Evolutionary conservation across 805 yeast species (phyloP), one percentile per base, ranked within the genome.

Genomic region (Hanseniaspora nectarophila): DNA sequence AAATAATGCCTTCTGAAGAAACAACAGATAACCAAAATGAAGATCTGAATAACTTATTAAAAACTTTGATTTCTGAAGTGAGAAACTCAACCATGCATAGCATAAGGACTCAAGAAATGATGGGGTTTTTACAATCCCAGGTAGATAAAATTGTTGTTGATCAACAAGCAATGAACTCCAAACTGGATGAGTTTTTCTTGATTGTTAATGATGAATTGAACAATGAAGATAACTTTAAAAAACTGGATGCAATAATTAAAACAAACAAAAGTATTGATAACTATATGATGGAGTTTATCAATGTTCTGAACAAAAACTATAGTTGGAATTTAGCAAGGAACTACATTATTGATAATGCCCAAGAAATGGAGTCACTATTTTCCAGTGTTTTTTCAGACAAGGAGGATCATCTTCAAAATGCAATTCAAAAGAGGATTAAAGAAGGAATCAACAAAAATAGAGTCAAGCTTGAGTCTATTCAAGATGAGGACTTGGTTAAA

Each of bases 221-320:
- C 3, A n/a, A 32, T 4, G 18, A 24, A 29, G 18, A 9, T 9
- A 29, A 37, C 16, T 32, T 12, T 5, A 32, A 38, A n/a, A 37
- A 46, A 20, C 10, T 46, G 9, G 33, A 38, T n/a, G 23, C 21
- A 13, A 12, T 46, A n/a, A 42, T 47, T 6, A 38, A 47, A 5
- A 33, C 43, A 6, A 47, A 47, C 29, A 6, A 31, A 26, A 47
- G 43, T 40, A 47, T 47, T 20, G 42, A 47, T 15, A 40, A 40
- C 20, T 47, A 47, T 24, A 47, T 47, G 45, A 32, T 47, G 45
- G 51, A 47, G 34, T 47, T 47, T n/a, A 47, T 47, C 8, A 47
- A 47, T 18, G 45, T 47, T 16, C 16, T 47, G n/a, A 47, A 47
- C 13, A 47, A 47, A 35, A 47, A 43, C 2, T 43, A 34, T 18